Percentiles rank a stretch among this genome's conserved stretches.
Conservation (phyloP, 495 filamentous ascomycete genomes). For the Tetracladium setigerum region DNA sequence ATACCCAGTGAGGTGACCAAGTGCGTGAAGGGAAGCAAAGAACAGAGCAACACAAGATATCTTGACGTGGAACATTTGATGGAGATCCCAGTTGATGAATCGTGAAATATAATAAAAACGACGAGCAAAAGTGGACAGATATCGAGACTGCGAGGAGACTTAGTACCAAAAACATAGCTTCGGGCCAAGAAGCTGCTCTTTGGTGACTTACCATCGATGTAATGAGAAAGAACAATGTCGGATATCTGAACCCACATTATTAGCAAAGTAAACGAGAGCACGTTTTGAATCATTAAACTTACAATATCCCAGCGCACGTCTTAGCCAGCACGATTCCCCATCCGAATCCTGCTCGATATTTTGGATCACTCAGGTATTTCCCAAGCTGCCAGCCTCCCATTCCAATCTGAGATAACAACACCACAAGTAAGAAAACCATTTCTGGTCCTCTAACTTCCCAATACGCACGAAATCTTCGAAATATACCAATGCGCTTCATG, state of each 20-base stretch:
- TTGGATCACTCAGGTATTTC: constrained; percentile 21
- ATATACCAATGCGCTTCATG: constrained; percentile 17
- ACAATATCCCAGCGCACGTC: constrained; percentile 28
- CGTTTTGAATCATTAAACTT: neutral
- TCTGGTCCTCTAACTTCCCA: constrained; percentile 27
- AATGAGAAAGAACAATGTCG: constrained; percentile 34
- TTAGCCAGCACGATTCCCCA: constrained; percentile 33
- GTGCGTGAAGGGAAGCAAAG: constrained; percentile 30
- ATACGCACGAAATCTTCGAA: constrained; percentile 22
- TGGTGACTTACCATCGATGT: constrained; percentile 32
- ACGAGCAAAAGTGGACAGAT: constrained; percentile 26
- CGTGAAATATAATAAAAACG: constrained; percentile 25
- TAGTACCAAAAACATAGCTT: too few species aligned
- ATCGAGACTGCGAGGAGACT: too few species aligned
- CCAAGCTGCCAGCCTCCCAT: constrained; percentile 33
- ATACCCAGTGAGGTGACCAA: constrained; percentile 27
- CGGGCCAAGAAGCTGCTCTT: too few species aligned
- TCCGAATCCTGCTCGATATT: constrained; percentile 22
- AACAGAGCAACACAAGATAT: constrained; percentile 25
- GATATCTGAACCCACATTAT: constrained; percentile 18
- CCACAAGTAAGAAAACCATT: constrained; percentile 24
- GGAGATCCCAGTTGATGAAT: constrained; percentile 34
- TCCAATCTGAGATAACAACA: constrained; percentile 25
- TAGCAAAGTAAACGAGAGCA: neutral
- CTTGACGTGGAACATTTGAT: constrained; percentile 30